Percentiles rank a stretch among this genome's conserved stretches.
Evolutionary conservation across 192 early-diverging fungal species (phyloP).

Genomic region (Kickxella alabastrina): DNA sequence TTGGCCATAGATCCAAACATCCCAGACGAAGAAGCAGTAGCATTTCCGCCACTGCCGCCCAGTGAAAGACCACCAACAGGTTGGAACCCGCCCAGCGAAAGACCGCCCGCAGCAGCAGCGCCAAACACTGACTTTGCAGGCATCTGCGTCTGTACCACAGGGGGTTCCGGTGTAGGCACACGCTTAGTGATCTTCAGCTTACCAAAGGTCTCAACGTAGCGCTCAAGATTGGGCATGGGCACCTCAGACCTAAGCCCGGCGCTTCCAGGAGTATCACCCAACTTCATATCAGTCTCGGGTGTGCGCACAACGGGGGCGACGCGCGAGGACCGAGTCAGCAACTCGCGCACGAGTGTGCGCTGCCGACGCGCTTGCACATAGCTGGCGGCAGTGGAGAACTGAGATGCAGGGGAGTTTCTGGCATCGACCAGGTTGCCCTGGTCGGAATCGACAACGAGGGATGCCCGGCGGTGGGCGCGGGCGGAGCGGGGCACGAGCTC

Average conservation of each 20-base stretch:
- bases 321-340: slow-evolving; percentile 26
- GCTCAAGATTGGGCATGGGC: slow-evolving; percentile 44
- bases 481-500: slow-evolving; percentile 33
- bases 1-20: too few relatives aligned
- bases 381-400: slow-evolving; percentile 17
- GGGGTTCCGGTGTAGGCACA: slow-evolving; percentile 1
- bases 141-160: too few relatives aligned
- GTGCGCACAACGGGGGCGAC: slow-evolving; percentile 15
- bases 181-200: slow-evolving; percentile 29
- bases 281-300: slow-evolving; percentile 10
- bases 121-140: not conserved
- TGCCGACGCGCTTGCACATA: slow-evolving; percentile 28
- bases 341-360: slow-evolving; percentile 24
- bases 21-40: not conserved
- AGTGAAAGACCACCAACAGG: slow-evolving; percentile 15
- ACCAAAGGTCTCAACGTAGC: slow-evolving; percentile 43
- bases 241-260: not conserved
- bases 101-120: not conserved
- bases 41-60: slow-evolving; percentile 5
- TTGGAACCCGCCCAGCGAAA: slow-evolving; percentile 24
- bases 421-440: not conserved
- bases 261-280: not conserved
- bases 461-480: slow-evolving; percentile 29
- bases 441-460: slow-evolving; percentile 18
- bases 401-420: slow-evolving; percentile 3